A percentile compares a stretch with the other conserved stretches of the same genome.
Conservation (phyloP, 331 rosid species). For the Ulmus americana region DNA sequence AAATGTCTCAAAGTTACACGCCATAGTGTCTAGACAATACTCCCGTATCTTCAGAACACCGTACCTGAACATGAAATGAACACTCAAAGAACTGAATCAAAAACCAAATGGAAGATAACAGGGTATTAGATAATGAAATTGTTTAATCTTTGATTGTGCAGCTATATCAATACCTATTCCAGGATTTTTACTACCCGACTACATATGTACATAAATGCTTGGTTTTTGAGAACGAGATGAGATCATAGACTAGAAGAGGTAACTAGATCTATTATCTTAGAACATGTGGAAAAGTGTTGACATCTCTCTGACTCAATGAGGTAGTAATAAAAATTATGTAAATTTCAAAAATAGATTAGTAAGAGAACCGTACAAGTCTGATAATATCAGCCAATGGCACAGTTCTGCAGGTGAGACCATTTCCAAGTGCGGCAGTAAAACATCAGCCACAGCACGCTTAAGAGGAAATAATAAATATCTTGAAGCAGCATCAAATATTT, state of each 20-base stretch:
- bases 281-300: no score
- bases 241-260: no score
- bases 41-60: conserved; percentile 82
- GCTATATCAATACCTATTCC: neutral
- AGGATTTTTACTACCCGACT: no score
- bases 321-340: neutral
- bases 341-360: conserved; percentile 16
- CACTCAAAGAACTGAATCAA: neutral
- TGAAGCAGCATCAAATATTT: conserved; percentile 85
- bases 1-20: conserved; percentile 81
- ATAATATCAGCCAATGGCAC: conserved; percentile 76
- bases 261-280: no score
- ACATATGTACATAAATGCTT: no score
- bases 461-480: conserved; percentile 86
- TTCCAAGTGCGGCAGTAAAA: conserved; percentile 70
- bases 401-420: conserved; percentile 73
- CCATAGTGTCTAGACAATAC: conserved; percentile 71
- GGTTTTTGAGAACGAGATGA: no score
- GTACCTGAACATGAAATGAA: conserved; percentile 43
- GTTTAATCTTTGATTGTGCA: neutral
- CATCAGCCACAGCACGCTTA: conserved; percentile 90
- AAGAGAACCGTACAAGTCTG: conserved; percentile 61
- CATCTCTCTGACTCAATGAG: no score
- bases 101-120: no score
- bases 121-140: neutral